Conservation (phyloP, 345 rosid genomes). For the Leavenworthia alabamica region DNA sequence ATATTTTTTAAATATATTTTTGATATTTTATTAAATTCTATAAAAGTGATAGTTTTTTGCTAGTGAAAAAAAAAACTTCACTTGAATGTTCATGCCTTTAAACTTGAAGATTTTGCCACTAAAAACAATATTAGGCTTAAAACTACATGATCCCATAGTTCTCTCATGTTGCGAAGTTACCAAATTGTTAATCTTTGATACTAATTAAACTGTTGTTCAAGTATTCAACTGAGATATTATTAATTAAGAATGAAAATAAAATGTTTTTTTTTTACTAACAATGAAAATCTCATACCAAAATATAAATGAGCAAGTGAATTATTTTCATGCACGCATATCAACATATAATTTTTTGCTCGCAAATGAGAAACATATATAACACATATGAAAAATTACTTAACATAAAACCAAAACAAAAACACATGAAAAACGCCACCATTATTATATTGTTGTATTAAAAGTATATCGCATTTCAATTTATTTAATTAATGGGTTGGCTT, state of each 20-base stretch:
- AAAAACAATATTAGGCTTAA: too few relatives aligned
- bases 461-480: background rate
- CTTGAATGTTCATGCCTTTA: too few relatives aligned
- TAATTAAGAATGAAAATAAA: background rate
- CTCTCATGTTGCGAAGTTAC: too few relatives aligned
- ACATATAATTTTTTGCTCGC: background rate
- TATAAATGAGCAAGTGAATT: background rate
- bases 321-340: background rate
- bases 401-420: too few relatives aligned
- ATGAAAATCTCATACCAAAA: background rate
- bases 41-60: too few relatives aligned
- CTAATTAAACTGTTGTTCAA: background rate
- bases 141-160: too few relatives aligned
- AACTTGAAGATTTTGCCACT: too few relatives aligned
- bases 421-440: background rate
- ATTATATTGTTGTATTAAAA: background rate
- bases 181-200: too few relatives aligned
- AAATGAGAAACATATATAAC: background rate
- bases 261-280: background rate
- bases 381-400: background rate
- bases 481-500: slow-evolving; percentile 15
- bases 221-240: background rate
- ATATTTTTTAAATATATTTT: too few relatives aligned
- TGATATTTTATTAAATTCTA: too few relatives aligned
- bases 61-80: too few relatives aligned